Base-by-base conservation (phyloP, 192 early-diverging fungal species). In the Oehlia diaphana region DNA sequence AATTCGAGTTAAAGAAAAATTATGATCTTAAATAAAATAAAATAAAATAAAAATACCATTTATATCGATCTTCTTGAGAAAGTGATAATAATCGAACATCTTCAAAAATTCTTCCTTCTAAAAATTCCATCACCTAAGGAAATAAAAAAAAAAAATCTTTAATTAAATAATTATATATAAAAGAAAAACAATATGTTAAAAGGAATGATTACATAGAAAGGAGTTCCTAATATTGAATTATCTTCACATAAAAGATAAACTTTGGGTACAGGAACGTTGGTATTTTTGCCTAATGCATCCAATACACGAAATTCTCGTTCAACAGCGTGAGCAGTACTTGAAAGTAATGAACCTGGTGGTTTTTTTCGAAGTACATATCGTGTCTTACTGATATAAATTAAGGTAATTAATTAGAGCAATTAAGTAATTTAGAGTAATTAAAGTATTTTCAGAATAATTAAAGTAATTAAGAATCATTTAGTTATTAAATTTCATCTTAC, bases 181-280 rank as follows among this genome's bases (percentile, higher is more conserved):
- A 31, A 31, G 31, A 31, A 31, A 31, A 31, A 31, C 31, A 31
- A 31, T 31, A 31, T 31, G 2, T 31, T 31, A 31, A 31, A 26
- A 31, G 31, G 31, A 2, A 63, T 26, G 31, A 74, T 79, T 87
- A 92, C 91, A 86, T 97, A 98, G 83, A 99, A 99, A 28, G 95
- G 94, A 9, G 97, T 97, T 12, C 95, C 97, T 47, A 97, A 81
- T 26, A 99, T 90, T 23, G 80, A 79, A n/a, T 70, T 64, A 82
- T 99, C 94, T 80, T 97, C 94, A 82, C 97, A 99, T 42, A 99
- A 90, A 21, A 88, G 85, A 78, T 94, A 95, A 10, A 96, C 95
- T 64, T 89, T 88, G 9, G 97, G 97, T 5, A 99, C 97, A 4
- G 97, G 97, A 2, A 99, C 93, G 61, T 91, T 82, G 8, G 95